Percentiles rank a stretch among this genome's conserved stretches.
phyloP scores from a whole-genome alignment of 2,329 filamentous ascomycete genomes.

The Exophiala bonariae region DNA sequence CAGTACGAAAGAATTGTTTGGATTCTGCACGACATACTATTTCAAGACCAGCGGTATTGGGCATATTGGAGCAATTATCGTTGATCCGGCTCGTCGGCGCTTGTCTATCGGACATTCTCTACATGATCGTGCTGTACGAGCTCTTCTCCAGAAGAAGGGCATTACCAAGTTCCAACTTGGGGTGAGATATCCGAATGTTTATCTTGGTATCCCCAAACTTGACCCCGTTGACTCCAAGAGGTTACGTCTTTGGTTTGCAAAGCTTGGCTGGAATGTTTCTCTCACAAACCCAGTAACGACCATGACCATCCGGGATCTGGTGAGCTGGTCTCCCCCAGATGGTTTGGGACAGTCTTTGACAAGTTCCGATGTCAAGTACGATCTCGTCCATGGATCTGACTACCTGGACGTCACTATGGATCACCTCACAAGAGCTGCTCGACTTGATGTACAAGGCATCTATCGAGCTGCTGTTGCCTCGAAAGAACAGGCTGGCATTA shows the following conservation, averaged over 20 bases:
- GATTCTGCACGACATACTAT: conserved; percentile 88
- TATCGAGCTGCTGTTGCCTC: conserved; percentile 75
- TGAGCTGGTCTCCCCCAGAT: conserved; percentile 72
- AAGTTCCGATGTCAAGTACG: conserved; percentile 73
- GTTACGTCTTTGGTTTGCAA: conserved; percentile 80
- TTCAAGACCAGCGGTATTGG: conserved; percentile 69
- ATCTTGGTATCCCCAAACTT: conserved; percentile 75
- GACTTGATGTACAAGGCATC: conserved; percentile 76
- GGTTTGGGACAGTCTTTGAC: conserved; percentile 73
- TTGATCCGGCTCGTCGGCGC: conserved; percentile 82
- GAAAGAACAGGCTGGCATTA: conserved; percentile 73
- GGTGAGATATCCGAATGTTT: conserved; percentile 78
- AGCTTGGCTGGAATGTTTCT: conserved; percentile 79
- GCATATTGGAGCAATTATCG: conserved; percentile 81
- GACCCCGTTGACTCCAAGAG: conserved; percentile 62
- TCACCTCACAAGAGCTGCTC: conserved; percentile 71
- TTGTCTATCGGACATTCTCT: conserved; percentile 88
- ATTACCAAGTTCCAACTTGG: conserved; percentile 82
- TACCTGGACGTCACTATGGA: conserved; percentile 72
- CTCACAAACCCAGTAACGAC: conserved; percentile 65
- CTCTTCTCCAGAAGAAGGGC: conserved; percentile 68
- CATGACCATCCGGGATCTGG: conserved; percentile 72
- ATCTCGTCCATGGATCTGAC: conserved; percentile 77
- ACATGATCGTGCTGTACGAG: conserved; percentile 79
- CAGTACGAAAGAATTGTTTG: conserved; percentile 86